Evolutionary conservation across 2,329 filamentous ascomycete species (phyloP).

Genomic region (Colletotrichum chlorophyti): DNA sequence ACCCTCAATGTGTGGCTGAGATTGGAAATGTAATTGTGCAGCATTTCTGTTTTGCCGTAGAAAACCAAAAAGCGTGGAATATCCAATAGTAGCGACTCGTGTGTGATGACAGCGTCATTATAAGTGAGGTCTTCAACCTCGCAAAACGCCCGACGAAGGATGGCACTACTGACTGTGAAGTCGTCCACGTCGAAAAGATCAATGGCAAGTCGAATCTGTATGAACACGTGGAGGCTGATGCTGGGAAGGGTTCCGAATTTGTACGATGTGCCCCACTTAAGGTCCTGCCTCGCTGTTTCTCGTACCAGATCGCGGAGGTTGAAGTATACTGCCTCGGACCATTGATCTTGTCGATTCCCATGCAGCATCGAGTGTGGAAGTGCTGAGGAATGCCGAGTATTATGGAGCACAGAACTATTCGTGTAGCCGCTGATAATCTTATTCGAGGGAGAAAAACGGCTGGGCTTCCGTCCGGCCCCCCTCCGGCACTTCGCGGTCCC

Average conservation of each 20-base stretch:
- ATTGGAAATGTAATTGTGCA: not conserved
- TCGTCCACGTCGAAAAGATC: not conserved
- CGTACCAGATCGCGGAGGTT: not conserved
- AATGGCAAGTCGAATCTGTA: fast-evolving
- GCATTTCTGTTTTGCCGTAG: fast-evolving
- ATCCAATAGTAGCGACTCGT: fast-evolving
- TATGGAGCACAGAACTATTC: fast-evolving
- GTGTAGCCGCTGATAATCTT: no score
- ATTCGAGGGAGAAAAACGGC: not conserved
- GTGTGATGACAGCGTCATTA: not conserved
- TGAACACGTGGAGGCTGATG: fast-evolving
- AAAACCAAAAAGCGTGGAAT: not conserved
- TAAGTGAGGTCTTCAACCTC: not conserved
- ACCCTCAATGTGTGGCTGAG: not conserved
- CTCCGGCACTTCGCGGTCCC: not conserved
- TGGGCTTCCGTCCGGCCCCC: not conserved
- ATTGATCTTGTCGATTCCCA: not conserved
- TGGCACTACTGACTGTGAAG: not conserved
- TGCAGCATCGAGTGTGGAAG: not conserved
- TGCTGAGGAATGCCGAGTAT: not conserved
- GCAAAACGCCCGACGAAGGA: not conserved
- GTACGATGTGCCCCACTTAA: not conserved
- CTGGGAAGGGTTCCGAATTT: fast-evolving
- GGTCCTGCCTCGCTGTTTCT: not conserved
- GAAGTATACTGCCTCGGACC: not conserved